Evolutionary conservation across 768 basidiomycete species (phyloP).

Genomic region (Terana coerulea): DNA sequence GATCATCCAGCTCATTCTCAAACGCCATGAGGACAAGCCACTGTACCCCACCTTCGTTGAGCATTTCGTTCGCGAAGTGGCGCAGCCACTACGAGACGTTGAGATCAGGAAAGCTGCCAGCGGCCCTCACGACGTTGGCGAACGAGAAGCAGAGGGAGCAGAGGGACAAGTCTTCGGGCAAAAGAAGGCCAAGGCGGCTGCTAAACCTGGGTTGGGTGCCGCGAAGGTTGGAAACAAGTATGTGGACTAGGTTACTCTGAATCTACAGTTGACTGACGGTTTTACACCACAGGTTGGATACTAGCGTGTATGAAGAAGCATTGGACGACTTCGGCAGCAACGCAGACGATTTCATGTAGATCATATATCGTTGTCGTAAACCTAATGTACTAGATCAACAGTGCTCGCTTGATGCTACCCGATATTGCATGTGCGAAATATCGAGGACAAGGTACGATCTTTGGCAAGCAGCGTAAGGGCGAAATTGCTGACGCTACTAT

Average conservation of each 20-base stretch:
- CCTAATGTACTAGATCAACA: background rate
- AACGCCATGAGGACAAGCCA: slow-evolving; percentile 77
- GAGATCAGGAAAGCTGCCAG: slow-evolving; percentile 90
- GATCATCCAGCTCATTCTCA: slow-evolving; percentile 73
- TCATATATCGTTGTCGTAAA: background rate
- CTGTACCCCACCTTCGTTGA: slow-evolving; percentile 84
- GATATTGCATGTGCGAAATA: no score
- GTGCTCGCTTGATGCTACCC: no score
- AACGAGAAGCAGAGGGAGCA: slow-evolving; percentile 96
- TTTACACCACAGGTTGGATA: slow-evolving; percentile 58
- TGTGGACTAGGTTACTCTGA: slow-evolving; percentile 18
- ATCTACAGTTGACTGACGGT: background rate
- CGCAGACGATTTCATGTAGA: slow-evolving; percentile 89
- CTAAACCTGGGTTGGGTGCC: slow-evolving; percentile 75
- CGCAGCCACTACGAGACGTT: slow-evolving; percentile 77
- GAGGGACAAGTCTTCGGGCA: slow-evolving; percentile 79
- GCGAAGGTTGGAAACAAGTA: slow-evolving; percentile 65
- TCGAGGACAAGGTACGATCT: no score
- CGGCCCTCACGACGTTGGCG: slow-evolving; percentile 76
- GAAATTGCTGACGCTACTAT: no score
- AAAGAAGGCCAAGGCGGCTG: slow-evolving; percentile 76
- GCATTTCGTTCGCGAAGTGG: slow-evolving; percentile 73
- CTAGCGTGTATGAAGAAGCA: slow-evolving; percentile 78
- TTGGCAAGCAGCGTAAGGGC: no score
- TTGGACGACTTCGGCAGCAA: slow-evolving; percentile 82